Conservation (phyloP, 441 rosid species). For the Cnidoscolus chayamansa region DNA sequence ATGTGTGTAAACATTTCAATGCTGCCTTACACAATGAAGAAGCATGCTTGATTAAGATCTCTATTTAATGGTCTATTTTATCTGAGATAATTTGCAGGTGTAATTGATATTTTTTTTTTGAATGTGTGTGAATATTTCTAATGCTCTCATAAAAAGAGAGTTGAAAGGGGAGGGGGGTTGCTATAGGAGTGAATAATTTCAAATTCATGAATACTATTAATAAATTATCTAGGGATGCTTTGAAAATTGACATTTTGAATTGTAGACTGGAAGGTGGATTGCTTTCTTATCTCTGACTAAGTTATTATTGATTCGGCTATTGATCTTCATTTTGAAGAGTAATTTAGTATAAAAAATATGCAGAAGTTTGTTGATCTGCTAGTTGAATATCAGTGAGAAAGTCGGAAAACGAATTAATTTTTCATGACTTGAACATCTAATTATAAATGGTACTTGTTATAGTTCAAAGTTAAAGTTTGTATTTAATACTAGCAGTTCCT, state of each 20-base stretch:
- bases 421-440: neutral
- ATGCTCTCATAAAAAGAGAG: too few species aligned
- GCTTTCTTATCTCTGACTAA: neutral
- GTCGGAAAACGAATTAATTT: neutral
- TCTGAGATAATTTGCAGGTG: neutral
- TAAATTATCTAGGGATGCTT: neutral
- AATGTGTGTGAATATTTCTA: too few species aligned
- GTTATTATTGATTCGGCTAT: neutral
- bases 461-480: neutral
- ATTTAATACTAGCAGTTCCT: neutral
- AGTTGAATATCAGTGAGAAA: neutral
- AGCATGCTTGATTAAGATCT: neutral
- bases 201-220: neutral
- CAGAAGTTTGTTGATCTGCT: neutral
- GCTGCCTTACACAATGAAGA: neutral
- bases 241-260: neutral
- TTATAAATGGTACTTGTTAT: neutral
- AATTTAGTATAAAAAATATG: neutral
- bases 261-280: neutral
- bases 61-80: neutral
- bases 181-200: neutral
- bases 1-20: neutral
- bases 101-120: neutral
- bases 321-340: neutral
- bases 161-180: too few species aligned